Conservation (phyloP, 1,284 basidiomycete species). For the Paramarasmius palmivorus region DNA sequence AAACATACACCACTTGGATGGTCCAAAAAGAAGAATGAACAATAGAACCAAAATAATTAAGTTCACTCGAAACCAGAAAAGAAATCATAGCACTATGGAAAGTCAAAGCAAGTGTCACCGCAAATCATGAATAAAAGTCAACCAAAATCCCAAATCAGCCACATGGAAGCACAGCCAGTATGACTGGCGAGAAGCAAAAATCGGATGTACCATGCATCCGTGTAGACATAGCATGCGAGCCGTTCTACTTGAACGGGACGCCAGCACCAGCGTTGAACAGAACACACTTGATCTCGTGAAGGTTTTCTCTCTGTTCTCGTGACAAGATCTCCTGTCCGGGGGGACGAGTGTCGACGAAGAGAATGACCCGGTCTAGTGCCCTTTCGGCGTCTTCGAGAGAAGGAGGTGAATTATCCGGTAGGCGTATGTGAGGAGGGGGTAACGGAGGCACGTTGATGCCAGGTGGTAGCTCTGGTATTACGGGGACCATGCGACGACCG, state of each 20-base stretch:
- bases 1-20: no score
- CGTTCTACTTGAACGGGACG: conserved; percentile 26
- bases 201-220: neutral
- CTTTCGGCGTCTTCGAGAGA: conserved; percentile 51
- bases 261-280: conserved; percentile 48
- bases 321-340: conserved; percentile 39
- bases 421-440: conserved; percentile 21
- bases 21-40: no score
- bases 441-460: conserved; percentile 26
- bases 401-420: conserved; percentile 27
- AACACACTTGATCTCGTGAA: conserved; percentile 45
- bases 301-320: conserved; percentile 38
- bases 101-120: no score
- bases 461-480: conserved; percentile 7
- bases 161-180: neutral
- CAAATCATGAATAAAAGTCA: no score
- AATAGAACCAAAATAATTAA: no score
- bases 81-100: no score
- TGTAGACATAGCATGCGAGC: neutral
- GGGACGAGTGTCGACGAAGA: conserved; percentile 43
- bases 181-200: neutral
- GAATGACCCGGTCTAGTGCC: conserved; percentile 49
- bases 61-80: no score
- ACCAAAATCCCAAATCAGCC: neutral
- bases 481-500: conserved; percentile 17